Base-by-base conservation (phyloP, 768 basidiomycete genomes). In the Rhizopogon roseolus region DNA sequence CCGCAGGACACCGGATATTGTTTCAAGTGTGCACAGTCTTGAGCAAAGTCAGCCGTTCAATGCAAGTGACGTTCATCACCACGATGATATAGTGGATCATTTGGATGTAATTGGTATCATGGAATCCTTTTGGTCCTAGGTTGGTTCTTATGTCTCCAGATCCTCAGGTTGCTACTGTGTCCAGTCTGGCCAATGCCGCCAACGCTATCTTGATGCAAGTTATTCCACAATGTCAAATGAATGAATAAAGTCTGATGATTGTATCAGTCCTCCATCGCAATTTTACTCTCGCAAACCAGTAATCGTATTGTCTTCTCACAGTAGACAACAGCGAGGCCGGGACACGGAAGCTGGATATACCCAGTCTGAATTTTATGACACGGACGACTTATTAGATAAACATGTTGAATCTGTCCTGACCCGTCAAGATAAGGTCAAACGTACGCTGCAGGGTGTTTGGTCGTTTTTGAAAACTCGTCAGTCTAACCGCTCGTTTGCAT, bases 71-170 rank as follows among this genome's bases (percentile, higher is more conserved):
- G 9, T 17, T 8, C 76, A 81, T 53, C 86, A 92, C 62, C 81
- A 85, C 55, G 87, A 92, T 61, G 86, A 90, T 60, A 80, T 92
- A 44, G 88, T 93, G 5, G 90, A 92, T 56, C 85, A 92, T 65
- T 70, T 93, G 59, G 90, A 93, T 68, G 85, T 83, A 41, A 88
- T 90, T 55, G 88, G 87, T 85, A 60, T 42, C 73, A 60, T 25
- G 32, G 39, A 34, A 41, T 49, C 25, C 13, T 25, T 36, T n/a
- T 9, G 7, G 42, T 28, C 36, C 55, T 10, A 17, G 14, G 27
- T 49, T 56, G 45, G 14, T 37, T 41, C 49, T 34, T 57, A 40
- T 51, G 49, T 56, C 50, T 48, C 44, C 64, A 85, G 90, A 93
- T 64, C 81, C 85, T 2, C 81, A 88, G 61, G 81, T 93, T 40